Conservation (phyloP, 2,329 filamentous ascomycete species). For the Apiospora koreana region DNA sequence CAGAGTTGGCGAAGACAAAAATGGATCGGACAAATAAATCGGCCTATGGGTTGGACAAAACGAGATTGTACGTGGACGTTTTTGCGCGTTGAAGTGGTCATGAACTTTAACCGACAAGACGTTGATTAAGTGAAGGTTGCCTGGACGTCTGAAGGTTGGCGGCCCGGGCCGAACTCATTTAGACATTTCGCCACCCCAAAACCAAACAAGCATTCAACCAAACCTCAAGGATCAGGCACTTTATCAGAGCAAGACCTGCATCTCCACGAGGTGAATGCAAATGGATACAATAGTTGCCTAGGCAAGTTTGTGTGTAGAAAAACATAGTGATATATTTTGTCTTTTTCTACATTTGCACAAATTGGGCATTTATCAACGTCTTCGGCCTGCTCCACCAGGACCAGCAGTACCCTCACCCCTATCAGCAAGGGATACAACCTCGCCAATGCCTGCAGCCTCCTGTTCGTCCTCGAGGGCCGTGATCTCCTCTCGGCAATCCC, state of each 20-base stretch:
- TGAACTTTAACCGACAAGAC: background rate
- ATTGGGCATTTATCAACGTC: constrained; percentile 13
- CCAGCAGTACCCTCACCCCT: constrained; percentile 54
- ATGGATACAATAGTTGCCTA: too few species aligned
- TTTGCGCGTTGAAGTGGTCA: background rate
- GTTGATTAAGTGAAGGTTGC: background rate
- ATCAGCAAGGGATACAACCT: constrained; percentile 86
- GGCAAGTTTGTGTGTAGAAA: background rate
- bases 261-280: too few species aligned
- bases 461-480: constrained; percentile 91
- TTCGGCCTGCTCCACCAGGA: constrained; percentile 44
- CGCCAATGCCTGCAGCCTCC: constrained; percentile 90
- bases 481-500: constrained; percentile 95
- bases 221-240: background rate
- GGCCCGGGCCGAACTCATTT: background rate
- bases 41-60: background rate
- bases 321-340: too few species aligned
- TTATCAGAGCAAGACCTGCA: too few species aligned
- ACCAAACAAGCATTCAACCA: background rate
- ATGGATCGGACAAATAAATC: too few species aligned
- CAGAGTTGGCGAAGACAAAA: background rate
- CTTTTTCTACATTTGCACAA: background rate
- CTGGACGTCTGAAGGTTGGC: background rate
- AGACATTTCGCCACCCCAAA: background rate
- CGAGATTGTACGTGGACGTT: background rate